Evolutionary conservation across 768 basidiomycete species (phyloP).

Genomic region (Crepidotus variabilis): DNA sequence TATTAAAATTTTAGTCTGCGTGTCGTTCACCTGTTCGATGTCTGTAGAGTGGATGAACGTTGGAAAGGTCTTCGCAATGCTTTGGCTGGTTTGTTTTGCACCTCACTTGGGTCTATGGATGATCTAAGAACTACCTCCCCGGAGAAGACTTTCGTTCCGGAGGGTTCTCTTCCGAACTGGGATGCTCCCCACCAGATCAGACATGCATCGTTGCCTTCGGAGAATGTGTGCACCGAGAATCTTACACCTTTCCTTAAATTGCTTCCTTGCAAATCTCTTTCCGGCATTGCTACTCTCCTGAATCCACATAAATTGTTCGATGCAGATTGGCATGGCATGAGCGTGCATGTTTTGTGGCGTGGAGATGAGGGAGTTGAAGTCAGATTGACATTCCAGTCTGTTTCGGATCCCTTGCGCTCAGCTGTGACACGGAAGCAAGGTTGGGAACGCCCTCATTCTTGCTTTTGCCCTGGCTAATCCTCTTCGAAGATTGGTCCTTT

Average conservation of each 20-base stretch:
- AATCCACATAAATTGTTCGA: constrained; percentile 87
- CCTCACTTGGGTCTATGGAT: constrained; percentile 78
- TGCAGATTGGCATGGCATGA: constrained; percentile 89
- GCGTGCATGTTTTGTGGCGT: constrained; percentile 70
- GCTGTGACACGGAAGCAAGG: constrained; percentile 52
- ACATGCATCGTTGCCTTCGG: constrained; percentile 76
- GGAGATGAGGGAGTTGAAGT: constrained; percentile 58
- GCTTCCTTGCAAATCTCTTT: constrained; percentile 85
- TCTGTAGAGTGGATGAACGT: constrained; percentile 60
- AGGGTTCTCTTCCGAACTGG: constrained; percentile 52
- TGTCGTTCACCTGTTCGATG: not conserved
- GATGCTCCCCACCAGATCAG: constrained; percentile 52
- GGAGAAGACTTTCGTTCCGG: constrained; percentile 51
- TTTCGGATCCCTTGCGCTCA: constrained; percentile 71
- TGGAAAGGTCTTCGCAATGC: constrained; percentile 89
- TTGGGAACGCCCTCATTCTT: constrained; percentile 18
- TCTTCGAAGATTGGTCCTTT: constrained; percentile 68
- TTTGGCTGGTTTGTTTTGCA: constrained; percentile 91
- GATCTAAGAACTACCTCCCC: constrained; percentile 74
- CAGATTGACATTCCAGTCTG: constrained; percentile 66
- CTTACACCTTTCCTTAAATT: constrained; percentile 94
- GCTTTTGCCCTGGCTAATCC: constrained; percentile 5
- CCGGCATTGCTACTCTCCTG: constrained; percentile 79
- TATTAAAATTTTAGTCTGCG: not conserved
- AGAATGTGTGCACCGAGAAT: constrained; percentile 96